Conservation (phyloP, 2,329 filamentous ascomycete genomes). For the Trichoderma sp. region DNA sequence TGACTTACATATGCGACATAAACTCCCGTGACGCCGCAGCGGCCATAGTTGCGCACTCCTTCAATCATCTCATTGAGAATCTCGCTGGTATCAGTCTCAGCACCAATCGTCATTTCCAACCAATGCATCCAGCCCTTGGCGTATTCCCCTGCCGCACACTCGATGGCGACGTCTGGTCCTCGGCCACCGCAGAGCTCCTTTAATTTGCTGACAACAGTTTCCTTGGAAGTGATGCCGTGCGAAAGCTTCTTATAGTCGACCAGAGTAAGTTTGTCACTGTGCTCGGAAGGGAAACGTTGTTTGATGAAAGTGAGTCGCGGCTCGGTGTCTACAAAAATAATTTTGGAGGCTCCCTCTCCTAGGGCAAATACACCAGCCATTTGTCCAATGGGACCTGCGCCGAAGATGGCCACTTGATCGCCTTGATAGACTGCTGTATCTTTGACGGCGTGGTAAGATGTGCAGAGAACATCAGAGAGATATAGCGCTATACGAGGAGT, state of each 20-base stretch:
- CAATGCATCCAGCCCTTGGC: conserved; percentile 63
- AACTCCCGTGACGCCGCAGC: conserved; percentile 75
- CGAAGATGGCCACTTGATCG: conserved; percentile 80
- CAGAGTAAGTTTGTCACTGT: conserved; percentile 59
- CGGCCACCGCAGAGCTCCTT: conserved; percentile 72
- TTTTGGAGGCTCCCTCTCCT: conserved; percentile 69
- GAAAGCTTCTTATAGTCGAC: conserved; percentile 67
- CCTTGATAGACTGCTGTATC: conserved; percentile 78
- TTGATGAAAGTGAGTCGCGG: conserved; percentile 70
- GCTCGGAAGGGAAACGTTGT: conserved; percentile 54
- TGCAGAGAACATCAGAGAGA: conserved; percentile 77
- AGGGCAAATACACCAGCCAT: conserved; percentile 78
- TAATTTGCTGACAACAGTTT: conserved; percentile 68
- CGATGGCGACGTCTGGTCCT: conserved; percentile 73
- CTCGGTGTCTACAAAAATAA: conserved; percentile 71
- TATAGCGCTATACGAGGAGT: conserved; percentile 53
- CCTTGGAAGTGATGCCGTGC: conserved; percentile 56
- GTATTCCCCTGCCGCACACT: conserved; percentile 65
- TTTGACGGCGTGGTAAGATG: conserved; percentile 79
- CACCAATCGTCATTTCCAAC: conserved; percentile 59
- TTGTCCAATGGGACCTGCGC: conserved; percentile 84
- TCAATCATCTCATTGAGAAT: conserved; percentile 79
- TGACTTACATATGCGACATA: conserved; percentile 60
- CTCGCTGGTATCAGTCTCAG: conserved; percentile 84
- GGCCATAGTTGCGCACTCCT: conserved; percentile 69